These are phyloP conservation scores for Albugo candida DNA, from an alignment of 352 stramenopile species.

Conservation along the genomic window DNA sequence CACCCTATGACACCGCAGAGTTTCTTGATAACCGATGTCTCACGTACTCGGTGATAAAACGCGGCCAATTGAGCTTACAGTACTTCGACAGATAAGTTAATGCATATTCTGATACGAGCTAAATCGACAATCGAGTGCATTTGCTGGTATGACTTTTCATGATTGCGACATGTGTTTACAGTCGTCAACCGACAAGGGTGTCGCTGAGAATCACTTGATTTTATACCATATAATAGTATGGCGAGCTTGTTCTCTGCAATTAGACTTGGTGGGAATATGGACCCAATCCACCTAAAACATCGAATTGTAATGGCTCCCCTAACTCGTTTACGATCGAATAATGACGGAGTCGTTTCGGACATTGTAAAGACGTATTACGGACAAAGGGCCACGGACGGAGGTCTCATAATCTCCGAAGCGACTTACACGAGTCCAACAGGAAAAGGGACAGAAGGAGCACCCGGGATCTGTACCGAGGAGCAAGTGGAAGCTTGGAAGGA, in stretches of 20 bases:
- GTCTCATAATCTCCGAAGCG: conserved; percentile 39
- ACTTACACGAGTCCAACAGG: conserved; percentile 25
- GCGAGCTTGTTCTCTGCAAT: conserved; percentile 25
- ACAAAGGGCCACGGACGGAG: conserved; percentile 30
- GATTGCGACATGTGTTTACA: no score
- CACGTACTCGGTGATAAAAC: no score
- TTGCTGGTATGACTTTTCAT: no score
- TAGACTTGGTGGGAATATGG: conserved; percentile 21
- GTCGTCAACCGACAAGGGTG: no score
- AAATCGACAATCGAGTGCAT: no score
- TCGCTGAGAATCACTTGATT: no score
- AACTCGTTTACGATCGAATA: conserved; percentile 19
- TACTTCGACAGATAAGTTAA: no score
- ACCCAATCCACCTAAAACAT: conserved; percentile 21
- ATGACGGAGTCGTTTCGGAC: conserved; percentile 14
- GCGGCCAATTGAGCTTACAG: no score
- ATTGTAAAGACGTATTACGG: conserved; percentile 39
- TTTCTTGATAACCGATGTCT: no score
- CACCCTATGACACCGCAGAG: no score
- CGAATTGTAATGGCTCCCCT: conserved; percentile 49
- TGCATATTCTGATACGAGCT: no score
- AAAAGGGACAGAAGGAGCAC: conserved; percentile 20
- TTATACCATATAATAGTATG: no score
- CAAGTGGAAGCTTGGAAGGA: conserved; percentile 36
- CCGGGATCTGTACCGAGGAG: conserved; percentile 23